Evolutionary conservation across 352 stramenopile genomes (phyloP).

Genomic region (Elongisporangium senticosum): DNA sequence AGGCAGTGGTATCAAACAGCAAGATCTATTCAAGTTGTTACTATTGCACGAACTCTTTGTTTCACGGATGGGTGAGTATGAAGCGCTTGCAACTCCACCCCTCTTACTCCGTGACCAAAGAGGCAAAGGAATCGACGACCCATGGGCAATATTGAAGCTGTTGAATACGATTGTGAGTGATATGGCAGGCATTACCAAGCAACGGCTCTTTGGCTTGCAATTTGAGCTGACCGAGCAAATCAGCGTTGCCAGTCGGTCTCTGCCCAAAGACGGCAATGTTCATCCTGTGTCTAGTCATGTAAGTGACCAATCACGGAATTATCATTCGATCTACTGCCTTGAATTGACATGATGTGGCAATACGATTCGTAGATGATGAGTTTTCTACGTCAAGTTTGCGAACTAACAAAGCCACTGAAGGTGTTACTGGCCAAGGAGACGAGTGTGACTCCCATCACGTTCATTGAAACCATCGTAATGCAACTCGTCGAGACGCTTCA

Average conservation of each 20-base stretch:
- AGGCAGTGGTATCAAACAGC: conserved; percentile 12
- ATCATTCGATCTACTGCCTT: not conserved
- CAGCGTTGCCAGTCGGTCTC: conserved; percentile 28
- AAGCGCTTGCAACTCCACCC: conserved; percentile 38
- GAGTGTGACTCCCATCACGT: conserved; percentile 37
- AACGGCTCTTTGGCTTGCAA: conserved; percentile 60
- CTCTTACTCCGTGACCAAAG: conserved; percentile 62
- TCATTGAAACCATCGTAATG: conserved; percentile 59
- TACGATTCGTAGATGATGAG: conserved; percentile 48
- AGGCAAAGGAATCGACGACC: conserved; percentile 54
- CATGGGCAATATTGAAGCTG: conserved; percentile 50
- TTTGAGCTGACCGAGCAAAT: conserved; percentile 49
- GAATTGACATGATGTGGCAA: not conserved
- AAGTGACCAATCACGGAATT: conserved; percentile 10
- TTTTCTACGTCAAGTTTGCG: conserved; percentile 68
- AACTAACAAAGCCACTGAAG: conserved; percentile 56
- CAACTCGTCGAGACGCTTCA: conserved; percentile 61
- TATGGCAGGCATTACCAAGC: conserved; percentile 40
- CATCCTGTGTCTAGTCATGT: conserved; percentile 72
- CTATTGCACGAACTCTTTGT: conserved; percentile 49
- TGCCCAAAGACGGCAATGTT: conserved; percentile 75
- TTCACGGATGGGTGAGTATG: conserved; percentile 20
- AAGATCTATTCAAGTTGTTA: conserved; percentile 52
- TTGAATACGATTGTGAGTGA: conserved; percentile 33
- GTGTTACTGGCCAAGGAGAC: conserved; percentile 52